Percentiles rank a stretch among this genome's conserved stretches.
These are phyloP conservation scores for Colletotrichum truncatum DNA, from an alignment of 2,329 filamentous ascomycete species.

Conservation along the genomic window DNA sequence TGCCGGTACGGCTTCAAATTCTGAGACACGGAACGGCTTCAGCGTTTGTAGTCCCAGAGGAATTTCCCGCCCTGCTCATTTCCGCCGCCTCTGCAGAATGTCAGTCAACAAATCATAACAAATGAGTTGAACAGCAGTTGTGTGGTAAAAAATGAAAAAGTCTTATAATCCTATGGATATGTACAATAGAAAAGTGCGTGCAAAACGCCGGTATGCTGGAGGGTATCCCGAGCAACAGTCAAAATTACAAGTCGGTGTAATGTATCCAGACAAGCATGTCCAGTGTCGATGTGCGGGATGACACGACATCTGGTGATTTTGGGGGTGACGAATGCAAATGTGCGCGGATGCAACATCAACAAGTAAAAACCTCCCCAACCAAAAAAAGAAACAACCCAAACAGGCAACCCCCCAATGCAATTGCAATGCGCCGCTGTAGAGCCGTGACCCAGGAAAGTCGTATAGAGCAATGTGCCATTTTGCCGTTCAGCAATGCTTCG, in stretches of 20 bases:
- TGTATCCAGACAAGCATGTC: slow-evolving; percentile 19
- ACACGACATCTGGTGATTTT: not conserved
- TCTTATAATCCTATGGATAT: slow-evolving; percentile 28
- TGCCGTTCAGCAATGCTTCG: slow-evolving; percentile 15
- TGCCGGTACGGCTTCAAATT: not conserved
- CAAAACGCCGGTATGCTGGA: slow-evolving; percentile 3
- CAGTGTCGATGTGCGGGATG: not conserved
- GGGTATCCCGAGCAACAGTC: slow-evolving; percentile 17
- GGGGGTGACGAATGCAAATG: not conserved
- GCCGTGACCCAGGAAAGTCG: slow-evolving; percentile 16
- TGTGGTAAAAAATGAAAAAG: not conserved
- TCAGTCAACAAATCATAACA: not conserved
- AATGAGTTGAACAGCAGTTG: not conserved
- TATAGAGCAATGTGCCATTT: slow-evolving; percentile 26
- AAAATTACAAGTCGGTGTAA: slow-evolving; percentile 25
- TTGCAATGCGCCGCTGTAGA: slow-evolving; percentile 20
- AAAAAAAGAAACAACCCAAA: not conserved
- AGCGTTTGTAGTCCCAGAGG: not conserved
- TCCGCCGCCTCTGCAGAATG: not conserved
- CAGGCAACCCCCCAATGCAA: slow-evolving; percentile 14
- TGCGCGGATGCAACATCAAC: not conserved
- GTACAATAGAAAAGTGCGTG: slow-evolving; percentile 24
- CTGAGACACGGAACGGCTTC: slow-evolving; percentile 20
- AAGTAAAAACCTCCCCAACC: not conserved
- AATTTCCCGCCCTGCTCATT: not conserved